Conservation (phyloP, 2,329 filamentous ascomycete genomes). For the Ceratocystis papillata region DNA sequence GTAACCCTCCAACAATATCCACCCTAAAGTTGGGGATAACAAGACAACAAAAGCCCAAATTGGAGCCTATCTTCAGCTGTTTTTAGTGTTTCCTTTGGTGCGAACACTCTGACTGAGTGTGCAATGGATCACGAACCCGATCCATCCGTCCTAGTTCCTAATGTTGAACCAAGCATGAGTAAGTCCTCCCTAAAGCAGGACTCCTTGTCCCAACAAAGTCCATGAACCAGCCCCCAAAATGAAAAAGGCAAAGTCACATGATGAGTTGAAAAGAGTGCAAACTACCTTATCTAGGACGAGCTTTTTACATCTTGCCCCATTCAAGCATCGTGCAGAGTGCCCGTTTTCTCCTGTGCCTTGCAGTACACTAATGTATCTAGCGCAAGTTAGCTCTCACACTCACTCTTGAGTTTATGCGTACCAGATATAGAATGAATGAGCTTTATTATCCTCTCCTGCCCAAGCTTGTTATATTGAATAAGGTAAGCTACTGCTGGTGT, state of each 20-base stretch:
- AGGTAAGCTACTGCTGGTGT: neutral
- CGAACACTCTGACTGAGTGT: neutral
- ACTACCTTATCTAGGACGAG: too few relatives aligned
- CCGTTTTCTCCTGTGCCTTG: slow-evolving; percentile 20
- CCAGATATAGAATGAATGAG: neutral
- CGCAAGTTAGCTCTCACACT: neutral
- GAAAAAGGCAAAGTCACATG: neutral
- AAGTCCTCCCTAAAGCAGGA: neutral
- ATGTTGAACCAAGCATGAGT: too few relatives aligned
- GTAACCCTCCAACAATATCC: too few relatives aligned
- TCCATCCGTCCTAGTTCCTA: too few relatives aligned
- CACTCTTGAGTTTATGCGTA: neutral
- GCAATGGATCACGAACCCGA: neutral
- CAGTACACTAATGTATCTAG: neutral
- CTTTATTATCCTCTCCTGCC: neutral
- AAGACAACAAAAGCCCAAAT: neutral
- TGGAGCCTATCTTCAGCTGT: neutral
- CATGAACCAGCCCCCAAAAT: neutral
- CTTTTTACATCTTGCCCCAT: neutral
- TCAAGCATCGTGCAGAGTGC: slow-evolving; percentile 20
- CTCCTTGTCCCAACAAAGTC: slow-evolving; percentile 3
- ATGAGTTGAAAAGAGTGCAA: neutral
- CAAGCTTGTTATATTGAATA: neutral
- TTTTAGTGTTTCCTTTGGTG: slow-evolving; percentile 9
- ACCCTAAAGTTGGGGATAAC: neutral